Conservation (phyloP, 306 rosid genomes). For the Lithocarpus polystachyus region DNA sequence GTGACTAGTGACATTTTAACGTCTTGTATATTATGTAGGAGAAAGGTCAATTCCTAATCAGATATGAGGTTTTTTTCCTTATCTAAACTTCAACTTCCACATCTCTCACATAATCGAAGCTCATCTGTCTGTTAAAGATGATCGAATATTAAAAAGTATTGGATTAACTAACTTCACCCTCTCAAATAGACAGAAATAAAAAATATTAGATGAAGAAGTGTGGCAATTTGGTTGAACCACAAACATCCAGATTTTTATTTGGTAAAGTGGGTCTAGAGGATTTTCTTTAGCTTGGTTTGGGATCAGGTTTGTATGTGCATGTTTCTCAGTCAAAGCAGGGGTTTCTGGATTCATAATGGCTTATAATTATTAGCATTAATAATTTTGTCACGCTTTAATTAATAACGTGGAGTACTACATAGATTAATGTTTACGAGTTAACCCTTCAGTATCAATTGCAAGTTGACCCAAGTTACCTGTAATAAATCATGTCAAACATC, state of each 20-base stretch:
- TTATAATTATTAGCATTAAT: slow-evolving; percentile 7
- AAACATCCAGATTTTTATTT: neutral
- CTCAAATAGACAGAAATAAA: neutral
- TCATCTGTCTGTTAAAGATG: too few species aligned
- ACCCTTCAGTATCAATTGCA: neutral
- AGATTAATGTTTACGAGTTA: neutral
- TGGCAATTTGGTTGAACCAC: neutral
- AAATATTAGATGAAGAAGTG: neutral
- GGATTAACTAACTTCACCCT: too few species aligned
- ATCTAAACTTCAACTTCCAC: too few species aligned
- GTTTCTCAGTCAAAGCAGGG: neutral
- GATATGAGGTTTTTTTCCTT: too few species aligned
- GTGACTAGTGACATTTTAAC: neutral
- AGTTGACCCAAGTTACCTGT: slow-evolving; percentile 9
- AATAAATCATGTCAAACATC: slow-evolving; percentile 22
- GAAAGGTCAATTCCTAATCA: neutral
- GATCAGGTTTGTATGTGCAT: too few species aligned
- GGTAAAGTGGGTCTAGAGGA: neutral
- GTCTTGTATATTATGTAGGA: neutral
- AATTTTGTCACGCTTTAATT: neutral
- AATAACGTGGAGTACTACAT: neutral
- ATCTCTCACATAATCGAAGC: too few species aligned
- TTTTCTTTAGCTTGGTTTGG: too few species aligned
- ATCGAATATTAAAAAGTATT: too few species aligned
- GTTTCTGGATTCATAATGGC: neutral